These are phyloP conservation scores for Chaetomium sp. DNA, from an alignment of 2,329 filamentous ascomycete genomes.

Conservation along the genomic window DNA sequence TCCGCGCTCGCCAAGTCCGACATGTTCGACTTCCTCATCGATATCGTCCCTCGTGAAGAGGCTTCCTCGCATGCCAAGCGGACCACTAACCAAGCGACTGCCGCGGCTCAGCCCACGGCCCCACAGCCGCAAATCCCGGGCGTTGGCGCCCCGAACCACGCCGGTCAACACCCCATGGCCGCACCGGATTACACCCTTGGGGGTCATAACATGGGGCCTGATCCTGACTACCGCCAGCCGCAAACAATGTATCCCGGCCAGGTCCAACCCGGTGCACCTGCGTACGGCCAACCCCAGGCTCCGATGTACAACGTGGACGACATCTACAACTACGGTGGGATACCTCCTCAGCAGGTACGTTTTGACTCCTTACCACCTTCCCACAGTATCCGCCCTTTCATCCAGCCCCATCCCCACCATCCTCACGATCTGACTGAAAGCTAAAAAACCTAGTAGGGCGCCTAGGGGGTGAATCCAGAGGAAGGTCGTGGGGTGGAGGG, in stretches of 20 bases:
- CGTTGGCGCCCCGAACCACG: conserved; percentile 51
- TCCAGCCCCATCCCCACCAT: background rate
- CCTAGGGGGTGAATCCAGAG: conserved; percentile 5
- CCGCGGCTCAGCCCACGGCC: conserved; percentile 39
- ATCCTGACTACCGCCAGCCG: conserved; percentile 74
- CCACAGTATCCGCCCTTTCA: background rate
- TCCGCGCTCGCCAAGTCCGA: conserved; percentile 94
- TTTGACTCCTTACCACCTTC: background rate
- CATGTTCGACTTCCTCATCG: conserved; percentile 99
- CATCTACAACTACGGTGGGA: conserved; percentile 78
- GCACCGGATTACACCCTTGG: conserved; percentile 56
- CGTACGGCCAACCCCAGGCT: conserved; percentile 71
- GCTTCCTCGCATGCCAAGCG: conserved; percentile 80
- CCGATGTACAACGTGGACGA: conserved; percentile 77
- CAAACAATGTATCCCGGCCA: conserved; percentile 76
- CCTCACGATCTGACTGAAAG: background rate
- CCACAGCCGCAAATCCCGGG: conserved; percentile 47
- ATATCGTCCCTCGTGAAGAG: conserved; percentile 95
- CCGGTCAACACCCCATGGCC: conserved; percentile 50
- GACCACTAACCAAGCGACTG: conserved; percentile 45
- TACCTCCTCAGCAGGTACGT: conserved; percentile 77
- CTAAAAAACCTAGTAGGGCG: conserved; percentile 16
- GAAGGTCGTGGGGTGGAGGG: background rate
- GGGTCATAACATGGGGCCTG: conserved; percentile 57
- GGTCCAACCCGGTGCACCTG: conserved; percentile 65